Conservation (phyloP, 805 yeast genomes). For the Barnettozyma wickerhamii region DNA sequence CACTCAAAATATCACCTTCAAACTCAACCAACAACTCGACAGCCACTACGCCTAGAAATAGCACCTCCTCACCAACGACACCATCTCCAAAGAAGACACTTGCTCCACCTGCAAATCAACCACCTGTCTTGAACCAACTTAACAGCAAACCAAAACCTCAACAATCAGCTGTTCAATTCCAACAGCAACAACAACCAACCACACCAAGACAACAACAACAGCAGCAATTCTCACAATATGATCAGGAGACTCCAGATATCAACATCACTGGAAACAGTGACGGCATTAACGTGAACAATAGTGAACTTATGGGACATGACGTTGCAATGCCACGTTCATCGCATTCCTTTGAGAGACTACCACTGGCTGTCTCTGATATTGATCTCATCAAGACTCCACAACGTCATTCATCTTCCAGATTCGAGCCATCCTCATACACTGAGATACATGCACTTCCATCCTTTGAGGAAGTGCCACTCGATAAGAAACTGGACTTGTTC, state of each 20-base stretch:
- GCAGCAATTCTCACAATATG: not conserved
- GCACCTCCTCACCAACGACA: constrained; percentile 12
- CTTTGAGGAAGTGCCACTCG: constrained; percentile 84
- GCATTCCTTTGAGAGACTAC: constrained; percentile 52
- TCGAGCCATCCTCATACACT: constrained; percentile 69
- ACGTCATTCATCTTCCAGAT: constrained; percentile 88
- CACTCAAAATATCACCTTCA: constrained; percentile 3
- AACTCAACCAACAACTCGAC: constrained; percentile 9
- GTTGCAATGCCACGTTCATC: constrained; percentile 37
- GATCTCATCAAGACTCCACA: constrained; percentile 84
- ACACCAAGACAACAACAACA: constrained; percentile 5
- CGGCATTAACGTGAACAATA: constrained; percentile 1
- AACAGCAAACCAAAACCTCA: not conserved
- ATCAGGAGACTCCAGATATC: constrained; percentile 4
- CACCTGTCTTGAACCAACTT: not conserved
- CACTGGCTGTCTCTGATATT: constrained; percentile 63
- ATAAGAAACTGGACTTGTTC: constrained; percentile 74
- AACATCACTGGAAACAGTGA: constrained; percentile 3
- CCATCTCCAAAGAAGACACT: constrained; percentile 6
- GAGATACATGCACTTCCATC: constrained; percentile 74
- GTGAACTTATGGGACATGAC: constrained; percentile 9
- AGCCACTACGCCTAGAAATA: constrained; percentile 22
- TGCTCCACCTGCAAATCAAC: not conserved
- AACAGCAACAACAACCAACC: constrained; percentile 4
- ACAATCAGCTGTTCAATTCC: constrained; percentile 3